Evolutionary conservation across 495 filamentous ascomycete genomes (phyloP).

Genomic region (Neurospora sp.): DNA sequence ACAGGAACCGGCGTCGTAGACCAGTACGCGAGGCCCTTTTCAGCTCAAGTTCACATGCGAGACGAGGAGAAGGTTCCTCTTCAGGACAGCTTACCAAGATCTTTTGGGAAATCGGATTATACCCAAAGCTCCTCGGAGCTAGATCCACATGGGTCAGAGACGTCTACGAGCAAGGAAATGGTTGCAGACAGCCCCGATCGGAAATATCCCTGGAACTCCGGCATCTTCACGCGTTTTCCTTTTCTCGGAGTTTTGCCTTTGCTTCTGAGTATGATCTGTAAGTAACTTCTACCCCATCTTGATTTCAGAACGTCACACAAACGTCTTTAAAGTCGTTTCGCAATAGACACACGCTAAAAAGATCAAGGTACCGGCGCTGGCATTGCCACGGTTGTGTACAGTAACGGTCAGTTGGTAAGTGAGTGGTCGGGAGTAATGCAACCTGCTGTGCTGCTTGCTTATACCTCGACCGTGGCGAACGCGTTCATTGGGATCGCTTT

Average conservation of each 20-base stretch:
- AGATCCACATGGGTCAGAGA: not conserved
- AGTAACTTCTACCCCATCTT: not conserved
- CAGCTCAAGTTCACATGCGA: too few relatives aligned
- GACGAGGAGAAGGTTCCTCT: not conserved
- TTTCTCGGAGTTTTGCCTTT: not conserved
- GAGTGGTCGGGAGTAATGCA: not conserved
- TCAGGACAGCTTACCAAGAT: not conserved
- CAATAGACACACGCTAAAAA: not conserved
- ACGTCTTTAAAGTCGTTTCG: not conserved
- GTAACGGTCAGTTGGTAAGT: not conserved
- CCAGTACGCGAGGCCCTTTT: too few relatives aligned
- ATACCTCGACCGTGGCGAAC: not conserved
- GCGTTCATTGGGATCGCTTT: not conserved
- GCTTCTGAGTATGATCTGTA: not conserved
- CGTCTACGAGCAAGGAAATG: not conserved
- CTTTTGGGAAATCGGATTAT: not conserved
- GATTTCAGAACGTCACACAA: not conserved
- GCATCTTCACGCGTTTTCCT: not conserved
- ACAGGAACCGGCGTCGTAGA: too few relatives aligned
- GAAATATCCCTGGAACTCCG: not conserved
- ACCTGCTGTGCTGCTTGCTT: not conserved
- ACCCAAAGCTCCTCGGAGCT: not conserved
- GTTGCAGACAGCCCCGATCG: not conserved
- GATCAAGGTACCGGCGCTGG: not conserved
- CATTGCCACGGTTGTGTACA: not conserved